These are phyloP conservation scores for Parasitella parasitica DNA, from an alignment of 371 early-diverging fungal genomes.

Conservation along the genomic window DNA sequence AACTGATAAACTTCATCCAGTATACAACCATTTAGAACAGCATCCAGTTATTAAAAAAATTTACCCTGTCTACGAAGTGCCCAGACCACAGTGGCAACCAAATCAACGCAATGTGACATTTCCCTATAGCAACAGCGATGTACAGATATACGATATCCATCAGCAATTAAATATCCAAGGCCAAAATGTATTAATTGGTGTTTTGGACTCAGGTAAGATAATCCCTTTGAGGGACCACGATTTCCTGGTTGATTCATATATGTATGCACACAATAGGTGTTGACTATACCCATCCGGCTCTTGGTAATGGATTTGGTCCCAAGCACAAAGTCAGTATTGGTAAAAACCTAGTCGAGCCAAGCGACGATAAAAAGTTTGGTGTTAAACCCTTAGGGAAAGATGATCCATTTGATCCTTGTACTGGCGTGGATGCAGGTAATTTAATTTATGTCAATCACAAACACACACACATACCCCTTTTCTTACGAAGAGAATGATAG, in stretches of 20 bases:
- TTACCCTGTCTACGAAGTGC: conserved; percentile 31
- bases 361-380: conserved; percentile 20
- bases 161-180: conserved; percentile 46
- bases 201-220: conserved; percentile 72
- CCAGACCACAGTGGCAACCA: conserved; percentile 26
- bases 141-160: conserved; percentile 37
- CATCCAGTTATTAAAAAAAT: conserved; percentile 24
- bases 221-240: too few relatives aligned
- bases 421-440: conserved; percentile 20
- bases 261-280: conserved; percentile 35
- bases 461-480: too few relatives aligned
- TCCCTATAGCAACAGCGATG: conserved; percentile 5
- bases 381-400: conserved; percentile 31
- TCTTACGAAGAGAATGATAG: conserved; percentile 1
- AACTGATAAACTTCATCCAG: conserved; percentile 20
- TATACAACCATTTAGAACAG: conserved; percentile 15
- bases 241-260: background rate
- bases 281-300: conserved; percentile 65
- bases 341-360: conserved; percentile 25
- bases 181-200: conserved; percentile 67
- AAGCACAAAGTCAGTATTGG: conserved; percentile 53
- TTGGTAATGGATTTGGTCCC: conserved; percentile 70
- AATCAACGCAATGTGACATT: background rate
- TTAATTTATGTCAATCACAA: too few relatives aligned
- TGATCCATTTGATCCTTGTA: conserved; percentile 36